These are phyloP conservation scores for Panaeolus cyanescens DNA, from an alignment of 768 basidiomycete genomes.

Conservation along the genomic window DNA sequence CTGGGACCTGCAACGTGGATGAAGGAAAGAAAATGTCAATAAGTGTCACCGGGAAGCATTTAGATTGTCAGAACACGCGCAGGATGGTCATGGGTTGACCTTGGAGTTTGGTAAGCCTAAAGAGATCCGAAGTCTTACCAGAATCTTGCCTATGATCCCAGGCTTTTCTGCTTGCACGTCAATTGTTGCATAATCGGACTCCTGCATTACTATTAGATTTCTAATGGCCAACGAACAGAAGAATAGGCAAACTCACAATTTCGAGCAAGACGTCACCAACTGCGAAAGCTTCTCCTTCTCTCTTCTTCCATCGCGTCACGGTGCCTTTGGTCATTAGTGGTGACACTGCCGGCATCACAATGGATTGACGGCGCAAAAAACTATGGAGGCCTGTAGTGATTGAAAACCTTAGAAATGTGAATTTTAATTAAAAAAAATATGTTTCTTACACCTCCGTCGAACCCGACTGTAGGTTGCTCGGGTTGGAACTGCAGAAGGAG, in stretches of 20 bases:
- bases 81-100: not conserved
- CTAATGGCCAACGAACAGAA: not conserved
- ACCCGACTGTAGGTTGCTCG: not conserved
- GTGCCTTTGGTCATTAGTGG: constrained; percentile 90
- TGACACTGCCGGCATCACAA: constrained; percentile 84
- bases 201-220: constrained; percentile 36
- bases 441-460: not conserved
- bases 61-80: not conserved
- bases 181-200: constrained; percentile 78
- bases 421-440: not conserved
- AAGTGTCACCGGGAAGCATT: not conserved
- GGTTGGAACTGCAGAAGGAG: not conserved
- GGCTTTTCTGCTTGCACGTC: constrained; percentile 92
- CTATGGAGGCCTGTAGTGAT: constrained; percentile 31
- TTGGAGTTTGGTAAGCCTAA: not conserved
- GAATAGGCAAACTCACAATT: constrained; percentile 50
- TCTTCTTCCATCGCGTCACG: constrained; percentile 77
- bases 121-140: constrained; percentile 47
- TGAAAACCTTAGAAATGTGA: not conserved
- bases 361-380: constrained; percentile 35
- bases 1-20: constrained; percentile 46
- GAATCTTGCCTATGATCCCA: constrained; percentile 82
- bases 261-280: constrained; percentile 78
- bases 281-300: constrained; percentile 70
- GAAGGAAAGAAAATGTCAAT: not conserved